A percentile compares a stretch with the other conserved stretches of the same genome.
These are phyloP conservation scores for Datura wrightii DNA, from an alignment of 257 asterid genomes.

Conservation along the genomic window DNA sequence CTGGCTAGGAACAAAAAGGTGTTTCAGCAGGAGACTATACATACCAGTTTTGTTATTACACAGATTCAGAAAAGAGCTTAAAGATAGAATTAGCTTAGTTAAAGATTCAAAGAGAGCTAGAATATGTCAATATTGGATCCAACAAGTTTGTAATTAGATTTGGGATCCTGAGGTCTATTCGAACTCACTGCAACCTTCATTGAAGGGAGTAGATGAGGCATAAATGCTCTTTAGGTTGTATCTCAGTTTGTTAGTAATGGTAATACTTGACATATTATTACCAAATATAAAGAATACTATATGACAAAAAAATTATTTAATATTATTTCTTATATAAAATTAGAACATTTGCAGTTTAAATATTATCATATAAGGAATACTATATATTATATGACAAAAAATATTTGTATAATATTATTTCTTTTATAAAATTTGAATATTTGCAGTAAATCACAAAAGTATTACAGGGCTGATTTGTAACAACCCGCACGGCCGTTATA, in stretches of 20 bases:
- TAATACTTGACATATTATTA: neutral
- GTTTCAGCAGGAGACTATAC: neutral
- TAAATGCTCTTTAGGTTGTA: neutral
- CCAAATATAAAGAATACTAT: too few species aligned
- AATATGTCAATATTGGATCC: neutral
- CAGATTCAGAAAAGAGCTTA: neutral
- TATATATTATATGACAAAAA: too few species aligned
- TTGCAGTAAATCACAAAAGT: too few species aligned
- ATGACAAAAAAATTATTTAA: too few species aligned
- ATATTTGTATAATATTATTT: too few species aligned
- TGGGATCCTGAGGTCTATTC: neutral
- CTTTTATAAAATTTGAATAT: too few species aligned
- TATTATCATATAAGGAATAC: too few species aligned
- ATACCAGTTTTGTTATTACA: too few species aligned
- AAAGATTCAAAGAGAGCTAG: neutral
- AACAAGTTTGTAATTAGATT: neutral
- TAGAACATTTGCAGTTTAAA: too few species aligned
- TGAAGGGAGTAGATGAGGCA: neutral
- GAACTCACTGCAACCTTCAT: neutral
- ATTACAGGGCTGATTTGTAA: too few species aligned
- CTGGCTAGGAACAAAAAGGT: neutral
- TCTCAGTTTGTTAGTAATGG: neutral
- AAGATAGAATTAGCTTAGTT: neutral
- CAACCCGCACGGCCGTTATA: too few species aligned
- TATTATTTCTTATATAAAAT: too few species aligned